Evolutionary conservation across 2,329 filamentous ascomycete genomes (phyloP).

Genomic region (Ceratocystis alfenasii): DNA sequence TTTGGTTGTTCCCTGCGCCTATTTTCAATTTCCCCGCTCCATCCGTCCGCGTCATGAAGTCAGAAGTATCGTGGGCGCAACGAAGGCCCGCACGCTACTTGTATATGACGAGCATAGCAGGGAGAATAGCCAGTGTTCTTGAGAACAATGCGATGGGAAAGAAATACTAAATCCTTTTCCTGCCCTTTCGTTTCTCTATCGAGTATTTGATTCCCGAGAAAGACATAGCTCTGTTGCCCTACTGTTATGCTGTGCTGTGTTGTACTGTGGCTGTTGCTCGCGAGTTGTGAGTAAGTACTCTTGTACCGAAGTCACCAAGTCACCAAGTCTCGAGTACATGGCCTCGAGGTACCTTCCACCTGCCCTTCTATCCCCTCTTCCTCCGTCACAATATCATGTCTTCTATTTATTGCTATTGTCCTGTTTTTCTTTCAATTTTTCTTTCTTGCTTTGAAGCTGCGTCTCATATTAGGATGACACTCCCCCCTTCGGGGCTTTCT

Average conservation of each 20-base stretch:
- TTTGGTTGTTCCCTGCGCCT: background rate
- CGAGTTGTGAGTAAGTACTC: background rate
- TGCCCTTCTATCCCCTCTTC: background rate
- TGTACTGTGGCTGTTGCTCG: background rate
- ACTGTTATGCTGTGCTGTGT: background rate
- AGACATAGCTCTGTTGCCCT: background rate
- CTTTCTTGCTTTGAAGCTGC: too few relatives aligned
- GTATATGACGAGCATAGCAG: background rate
- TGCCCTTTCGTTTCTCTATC: background rate
- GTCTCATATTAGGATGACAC: background rate
- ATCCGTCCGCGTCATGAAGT: background rate
- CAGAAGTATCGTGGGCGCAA: background rate
- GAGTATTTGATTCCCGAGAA: background rate
- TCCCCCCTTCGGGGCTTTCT: background rate
- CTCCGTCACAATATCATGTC: background rate
- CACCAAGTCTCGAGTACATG: constrained; percentile 10
- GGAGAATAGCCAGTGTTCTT: background rate
- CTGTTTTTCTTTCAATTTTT: background rate
- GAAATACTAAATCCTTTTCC: background rate
- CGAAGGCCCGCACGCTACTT: background rate
- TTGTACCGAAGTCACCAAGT: constrained; percentile 6
- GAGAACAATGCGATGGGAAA: background rate
- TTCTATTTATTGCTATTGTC: background rate
- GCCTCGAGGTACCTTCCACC: background rate
- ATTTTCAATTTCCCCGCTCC: background rate